Conservation (phyloP, 441 rosid species). For the Aquilaria agallochum region DNA sequence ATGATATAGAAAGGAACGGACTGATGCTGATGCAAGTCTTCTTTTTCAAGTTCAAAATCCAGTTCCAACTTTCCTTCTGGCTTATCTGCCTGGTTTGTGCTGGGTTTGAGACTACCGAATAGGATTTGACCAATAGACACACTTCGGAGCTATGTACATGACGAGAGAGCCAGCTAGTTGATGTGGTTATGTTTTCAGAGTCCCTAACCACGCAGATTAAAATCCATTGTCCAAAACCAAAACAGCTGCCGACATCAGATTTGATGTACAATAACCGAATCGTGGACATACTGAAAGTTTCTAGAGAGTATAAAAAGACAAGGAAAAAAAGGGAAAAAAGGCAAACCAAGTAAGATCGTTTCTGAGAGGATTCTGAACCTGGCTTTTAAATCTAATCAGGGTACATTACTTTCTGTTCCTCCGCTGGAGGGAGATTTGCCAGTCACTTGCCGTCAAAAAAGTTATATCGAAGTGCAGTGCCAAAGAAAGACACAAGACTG, state of each 20-base stretch:
- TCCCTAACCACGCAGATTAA: conserved; percentile 78
- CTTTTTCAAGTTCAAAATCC: not conserved
- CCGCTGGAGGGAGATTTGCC: conserved; percentile 78
- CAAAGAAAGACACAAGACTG: conserved; percentile 94
- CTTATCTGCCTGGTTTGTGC: not conserved
- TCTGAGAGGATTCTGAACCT: not conserved
- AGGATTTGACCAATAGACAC: conserved; percentile 84
- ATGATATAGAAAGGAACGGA: conserved; percentile 86
- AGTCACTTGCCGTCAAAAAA: conserved; percentile 80
- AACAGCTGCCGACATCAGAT: no score
- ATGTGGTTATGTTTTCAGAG: conserved; percentile 87
- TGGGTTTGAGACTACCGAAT: conserved; percentile 47
- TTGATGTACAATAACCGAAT: no score
- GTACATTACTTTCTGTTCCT: conserved; percentile 40
- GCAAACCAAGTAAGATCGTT: not conserved
- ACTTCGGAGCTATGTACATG: conserved; percentile 61
- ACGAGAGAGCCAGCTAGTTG: conserved; percentile 75
- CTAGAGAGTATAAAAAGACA: conserved; percentile 19
- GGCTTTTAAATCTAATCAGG: conserved; percentile 32
- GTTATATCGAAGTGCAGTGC: conserved; percentile 35
- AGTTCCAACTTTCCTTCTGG: not conserved
- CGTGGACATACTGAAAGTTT: no score
- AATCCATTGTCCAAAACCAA: conserved; percentile 54
- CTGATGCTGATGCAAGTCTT: conserved; percentile 59
- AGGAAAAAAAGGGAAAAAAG: conserved; percentile 53